A percentile compares a stretch with the other conserved stretches of the same genome.
phyloP scores from a whole-genome alignment of 768 basidiomycete genomes.

The Phanerochaete carnosa region DNA sequence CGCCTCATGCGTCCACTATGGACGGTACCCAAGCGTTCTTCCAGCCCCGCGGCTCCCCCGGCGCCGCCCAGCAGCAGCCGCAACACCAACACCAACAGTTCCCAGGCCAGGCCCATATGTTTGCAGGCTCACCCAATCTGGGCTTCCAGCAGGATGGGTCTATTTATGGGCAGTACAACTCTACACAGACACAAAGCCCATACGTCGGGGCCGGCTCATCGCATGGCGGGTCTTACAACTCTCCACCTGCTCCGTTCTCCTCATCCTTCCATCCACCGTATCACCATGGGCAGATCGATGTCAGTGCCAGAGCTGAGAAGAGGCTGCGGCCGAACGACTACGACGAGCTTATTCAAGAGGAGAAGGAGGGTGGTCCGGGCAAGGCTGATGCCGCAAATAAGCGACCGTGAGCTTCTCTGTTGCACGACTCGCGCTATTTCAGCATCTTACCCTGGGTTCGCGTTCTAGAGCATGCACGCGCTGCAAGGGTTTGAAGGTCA shows the following conservation, averaged over 20 bases:
- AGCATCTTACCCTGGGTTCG: neutral
- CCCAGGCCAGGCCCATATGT: neutral
- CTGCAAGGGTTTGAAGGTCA: conserved; percentile 66
- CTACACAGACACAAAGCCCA: neutral
- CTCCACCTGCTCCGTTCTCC: neutral
- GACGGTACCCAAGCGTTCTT: neutral
- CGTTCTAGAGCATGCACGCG: conserved; percentile 54
- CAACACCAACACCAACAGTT: neutral
- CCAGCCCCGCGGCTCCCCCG: neutral
- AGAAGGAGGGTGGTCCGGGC: neutral
- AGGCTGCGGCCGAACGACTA: neutral
- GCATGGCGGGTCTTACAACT: no score
- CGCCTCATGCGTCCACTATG: neutral
- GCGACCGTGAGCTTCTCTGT: conserved; percentile 9
- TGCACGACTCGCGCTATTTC: neutral
- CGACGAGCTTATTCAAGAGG: neutral
- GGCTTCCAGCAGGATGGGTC: neutral
- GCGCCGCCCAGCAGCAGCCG: neutral
- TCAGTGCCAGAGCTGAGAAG: neutral
- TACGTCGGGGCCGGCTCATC: no score
- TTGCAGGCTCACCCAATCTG: neutral
- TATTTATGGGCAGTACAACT: neutral
- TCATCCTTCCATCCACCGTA: neutral
- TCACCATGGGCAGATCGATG: no score
- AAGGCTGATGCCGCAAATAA: conserved; percentile 3